Conservation (phyloP, 441 rosid genomes). For the Erodium trifolium region DNA sequence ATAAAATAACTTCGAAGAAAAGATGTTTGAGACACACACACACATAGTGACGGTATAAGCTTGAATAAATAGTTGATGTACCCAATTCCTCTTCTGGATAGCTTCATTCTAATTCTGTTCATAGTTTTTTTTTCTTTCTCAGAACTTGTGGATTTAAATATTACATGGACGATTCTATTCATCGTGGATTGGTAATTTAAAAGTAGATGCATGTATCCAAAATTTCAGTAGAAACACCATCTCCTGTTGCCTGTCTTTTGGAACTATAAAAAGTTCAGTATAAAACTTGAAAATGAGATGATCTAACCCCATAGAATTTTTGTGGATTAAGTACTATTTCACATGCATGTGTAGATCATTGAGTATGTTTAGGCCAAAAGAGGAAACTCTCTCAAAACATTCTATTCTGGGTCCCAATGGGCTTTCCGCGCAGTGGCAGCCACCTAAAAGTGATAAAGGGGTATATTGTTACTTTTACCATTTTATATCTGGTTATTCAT, state of each 20-base stretch:
- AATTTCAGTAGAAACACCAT: neutral
- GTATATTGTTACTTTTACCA: conserved; percentile 29
- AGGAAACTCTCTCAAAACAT: conserved; percentile 85
- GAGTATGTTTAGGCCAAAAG: conserved; percentile 50
- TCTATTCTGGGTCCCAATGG: conserved; percentile 88
- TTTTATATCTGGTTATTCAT: conserved; percentile 14
- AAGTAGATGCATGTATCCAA: neutral
- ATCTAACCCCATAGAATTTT: too few relatives aligned
- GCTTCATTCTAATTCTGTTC: neutral
- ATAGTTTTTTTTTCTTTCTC: neutral
- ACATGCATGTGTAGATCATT: conserved; percentile 43
- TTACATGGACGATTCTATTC: neutral
- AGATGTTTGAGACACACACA: neutral
- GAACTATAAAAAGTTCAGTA: neutral
- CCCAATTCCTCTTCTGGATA: neutral
- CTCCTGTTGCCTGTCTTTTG: neutral
- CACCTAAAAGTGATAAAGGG: conserved; percentile 50
- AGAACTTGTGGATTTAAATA: neutral
- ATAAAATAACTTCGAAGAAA: neutral
- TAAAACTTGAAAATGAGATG: too few relatives aligned
- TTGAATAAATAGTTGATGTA: neutral
- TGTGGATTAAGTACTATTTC: too few relatives aligned
- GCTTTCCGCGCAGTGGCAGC: conserved; percentile 76
- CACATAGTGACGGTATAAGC: neutral
- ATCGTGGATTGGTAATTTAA: neutral